A percentile compares a stretch with the other conserved stretches of the same genome.
Conservation (phyloP, 306 rosid species). For the Prunus persica region DNA sequence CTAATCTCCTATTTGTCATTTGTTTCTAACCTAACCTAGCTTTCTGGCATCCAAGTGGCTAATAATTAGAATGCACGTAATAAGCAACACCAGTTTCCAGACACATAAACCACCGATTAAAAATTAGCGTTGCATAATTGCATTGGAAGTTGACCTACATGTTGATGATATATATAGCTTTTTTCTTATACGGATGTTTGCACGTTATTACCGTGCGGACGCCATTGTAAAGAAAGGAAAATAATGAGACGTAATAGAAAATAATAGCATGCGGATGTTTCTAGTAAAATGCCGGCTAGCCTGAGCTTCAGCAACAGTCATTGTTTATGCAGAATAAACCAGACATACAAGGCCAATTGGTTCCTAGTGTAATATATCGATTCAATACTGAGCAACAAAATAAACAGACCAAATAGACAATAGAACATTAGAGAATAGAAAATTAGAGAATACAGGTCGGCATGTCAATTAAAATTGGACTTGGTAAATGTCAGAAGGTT, state of each 20-base stretch:
- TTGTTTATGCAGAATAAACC: background rate
- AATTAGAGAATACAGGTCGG: background rate
- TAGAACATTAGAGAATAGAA: background rate
- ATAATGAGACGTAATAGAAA: no score
- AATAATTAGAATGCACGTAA: background rate
- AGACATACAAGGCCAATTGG: background rate
- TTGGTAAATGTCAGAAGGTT: background rate
- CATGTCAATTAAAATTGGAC: background rate
- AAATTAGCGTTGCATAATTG: background rate
- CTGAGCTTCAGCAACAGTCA: background rate
- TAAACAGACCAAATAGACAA: background rate
- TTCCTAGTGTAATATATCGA: background rate
- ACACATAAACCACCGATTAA: background rate
- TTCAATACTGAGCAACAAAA: background rate
- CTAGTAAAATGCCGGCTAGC: background rate
- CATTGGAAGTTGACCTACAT: background rate
- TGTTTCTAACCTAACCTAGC: background rate
- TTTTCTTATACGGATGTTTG: no score
- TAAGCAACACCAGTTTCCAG: background rate
- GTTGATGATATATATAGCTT: background rate
- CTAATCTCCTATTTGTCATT: background rate
- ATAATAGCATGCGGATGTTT: background rate
- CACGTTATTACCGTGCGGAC: rapidly evolving
- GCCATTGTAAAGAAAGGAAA: no score
- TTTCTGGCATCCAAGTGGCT: background rate